These are phyloP conservation scores for Neopestalotiopsis clavispora DNA, from an alignment of 2,329 filamentous ascomycete genomes.

Conservation along the genomic window DNA sequence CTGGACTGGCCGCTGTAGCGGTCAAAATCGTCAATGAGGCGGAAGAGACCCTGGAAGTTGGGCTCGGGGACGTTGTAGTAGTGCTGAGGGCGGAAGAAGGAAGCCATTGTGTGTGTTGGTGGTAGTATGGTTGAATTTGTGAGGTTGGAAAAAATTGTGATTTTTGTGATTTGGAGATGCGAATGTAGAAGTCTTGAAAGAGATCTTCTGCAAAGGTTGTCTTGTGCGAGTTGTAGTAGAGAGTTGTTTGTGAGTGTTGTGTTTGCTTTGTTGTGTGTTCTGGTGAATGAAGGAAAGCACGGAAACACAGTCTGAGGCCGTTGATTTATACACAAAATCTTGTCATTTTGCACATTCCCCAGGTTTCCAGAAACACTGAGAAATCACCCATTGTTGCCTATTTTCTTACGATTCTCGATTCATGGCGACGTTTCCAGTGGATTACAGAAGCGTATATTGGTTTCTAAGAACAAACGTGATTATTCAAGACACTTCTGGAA, in stretches of 20 bases:
- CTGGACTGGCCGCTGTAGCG: slow-evolving; percentile 49
- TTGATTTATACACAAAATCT: slow-evolving; percentile 36
- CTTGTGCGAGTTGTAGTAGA: not conserved
- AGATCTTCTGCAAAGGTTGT: not conserved
- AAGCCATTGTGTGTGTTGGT: slow-evolving; percentile 54
- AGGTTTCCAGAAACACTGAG: slow-evolving; percentile 32
- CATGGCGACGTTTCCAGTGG: slow-evolving; percentile 27
- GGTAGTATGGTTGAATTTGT: slow-evolving; percentile 9
- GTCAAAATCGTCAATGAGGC: slow-evolving; percentile 68
- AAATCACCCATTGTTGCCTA: slow-evolving; percentile 19
- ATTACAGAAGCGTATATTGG: not conserved
- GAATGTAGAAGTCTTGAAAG: slow-evolving; percentile 7
- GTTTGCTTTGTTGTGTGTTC: slow-evolving; percentile 31
- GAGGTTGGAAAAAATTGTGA: slow-evolving; percentile 17
- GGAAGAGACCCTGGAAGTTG: slow-evolving; percentile 66
- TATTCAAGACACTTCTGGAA: slow-evolving; percentile 12
- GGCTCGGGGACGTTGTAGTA: slow-evolving; percentile 51
- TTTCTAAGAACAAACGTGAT: not conserved
- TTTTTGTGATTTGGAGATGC: slow-evolving; percentile 11
- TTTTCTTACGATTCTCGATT: slow-evolving; percentile 30
- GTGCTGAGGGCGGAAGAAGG: slow-evolving; percentile 58
- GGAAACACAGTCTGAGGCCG: slow-evolving; percentile 21
- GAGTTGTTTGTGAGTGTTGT: slow-evolving; percentile 14
- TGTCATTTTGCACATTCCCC: slow-evolving; percentile 26
- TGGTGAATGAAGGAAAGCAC: slow-evolving; percentile 27